Conservation (phyloP, 2,329 filamentous ascomycete species). For the Fusarium nematophilum region DNA sequence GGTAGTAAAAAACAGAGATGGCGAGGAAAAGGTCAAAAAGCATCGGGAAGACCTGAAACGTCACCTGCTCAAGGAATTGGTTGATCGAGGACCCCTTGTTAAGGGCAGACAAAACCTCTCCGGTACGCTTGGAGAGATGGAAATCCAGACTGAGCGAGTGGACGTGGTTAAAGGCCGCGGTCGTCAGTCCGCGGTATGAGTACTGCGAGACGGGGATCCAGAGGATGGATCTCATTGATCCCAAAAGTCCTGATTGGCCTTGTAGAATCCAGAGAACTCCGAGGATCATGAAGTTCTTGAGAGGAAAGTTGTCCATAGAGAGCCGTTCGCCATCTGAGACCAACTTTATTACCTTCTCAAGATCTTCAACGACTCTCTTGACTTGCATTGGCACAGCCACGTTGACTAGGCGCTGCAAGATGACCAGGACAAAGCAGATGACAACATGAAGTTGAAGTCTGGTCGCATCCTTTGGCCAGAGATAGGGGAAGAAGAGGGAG, state of each 20-base stretch:
- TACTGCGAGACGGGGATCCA: conserved; percentile 99
- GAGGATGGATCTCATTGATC: conserved; percentile 82
- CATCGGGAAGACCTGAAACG: conserved; percentile 96
- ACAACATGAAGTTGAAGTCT: conserved; percentile 82
- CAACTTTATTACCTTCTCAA: conserved; percentile 66
- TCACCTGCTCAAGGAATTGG: conserved; percentile 94
- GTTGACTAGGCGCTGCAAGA: conserved; percentile 86
- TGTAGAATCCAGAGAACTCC: conserved; percentile 86
- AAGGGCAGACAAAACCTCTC: conserved; percentile 92
- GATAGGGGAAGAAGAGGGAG: conserved; percentile 92
- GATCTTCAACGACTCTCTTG: conserved; percentile 79
- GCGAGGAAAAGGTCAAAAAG: conserved; percentile 88
- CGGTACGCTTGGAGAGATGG: conserved; percentile 94
- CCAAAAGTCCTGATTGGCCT: conserved; percentile 87
- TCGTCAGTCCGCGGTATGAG: conserved; percentile 92
- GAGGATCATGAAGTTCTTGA: conserved; percentile 50
- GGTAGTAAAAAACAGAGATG: conserved; percentile 78
- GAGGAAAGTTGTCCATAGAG: conserved; percentile 49
- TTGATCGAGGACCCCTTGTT: conserved; percentile 98
- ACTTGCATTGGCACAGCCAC: conserved; percentile 86
- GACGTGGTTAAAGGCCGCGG: conserved; percentile 96
- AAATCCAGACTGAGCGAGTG: conserved; percentile 96
- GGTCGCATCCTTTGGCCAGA: conserved; percentile 87
- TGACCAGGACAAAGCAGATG: conserved; percentile 82
- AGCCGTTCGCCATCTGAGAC: conserved; percentile 54